phyloP scores from a whole-genome alignment of 371 early-diverging fungal species.

The Syncephalis plumigaleata region DNA sequence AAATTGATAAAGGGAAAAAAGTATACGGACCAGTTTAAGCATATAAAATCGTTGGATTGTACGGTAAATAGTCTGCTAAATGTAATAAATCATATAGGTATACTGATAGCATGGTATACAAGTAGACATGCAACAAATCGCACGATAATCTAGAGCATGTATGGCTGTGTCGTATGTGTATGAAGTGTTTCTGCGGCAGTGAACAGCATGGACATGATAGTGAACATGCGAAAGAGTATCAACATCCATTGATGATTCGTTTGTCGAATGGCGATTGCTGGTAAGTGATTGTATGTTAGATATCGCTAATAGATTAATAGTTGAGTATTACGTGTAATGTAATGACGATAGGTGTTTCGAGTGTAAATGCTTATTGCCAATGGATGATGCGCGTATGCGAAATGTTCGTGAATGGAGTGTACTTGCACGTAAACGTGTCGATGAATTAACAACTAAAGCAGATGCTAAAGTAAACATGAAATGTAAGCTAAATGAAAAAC shows the following conservation, averaged over 20 bases:
- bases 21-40: too few species aligned
- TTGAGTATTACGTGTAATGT: conserved; percentile 3
- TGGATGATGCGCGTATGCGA: background rate
- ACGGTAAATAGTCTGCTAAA: too few species aligned
- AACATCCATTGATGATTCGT: conserved; percentile 13
- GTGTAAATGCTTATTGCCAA: background rate
- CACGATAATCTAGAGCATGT: conserved; percentile 3
- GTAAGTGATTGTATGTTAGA: conserved; percentile 5
- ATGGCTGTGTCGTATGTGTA: conserved; percentile 17
- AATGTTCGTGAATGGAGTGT: background rate
- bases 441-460: too few species aligned
- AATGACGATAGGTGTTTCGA: background rate
- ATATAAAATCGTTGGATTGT: too few species aligned
- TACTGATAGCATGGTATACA: too few species aligned
- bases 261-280: conserved; percentile 10
- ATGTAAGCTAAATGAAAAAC: too few species aligned
- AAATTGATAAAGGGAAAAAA: too few species aligned
- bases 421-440: too few species aligned
- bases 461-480: conserved; percentile 7
- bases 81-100: too few species aligned
- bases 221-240: conserved; percentile 6
- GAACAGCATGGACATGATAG: conserved; percentile 9
- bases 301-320: background rate
- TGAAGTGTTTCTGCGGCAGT: conserved; percentile 13
- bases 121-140: too few species aligned